Evolutionary conservation across 176 grass and related monocot species (phyloP).

Genomic region (Oryza coarctata): DNA sequence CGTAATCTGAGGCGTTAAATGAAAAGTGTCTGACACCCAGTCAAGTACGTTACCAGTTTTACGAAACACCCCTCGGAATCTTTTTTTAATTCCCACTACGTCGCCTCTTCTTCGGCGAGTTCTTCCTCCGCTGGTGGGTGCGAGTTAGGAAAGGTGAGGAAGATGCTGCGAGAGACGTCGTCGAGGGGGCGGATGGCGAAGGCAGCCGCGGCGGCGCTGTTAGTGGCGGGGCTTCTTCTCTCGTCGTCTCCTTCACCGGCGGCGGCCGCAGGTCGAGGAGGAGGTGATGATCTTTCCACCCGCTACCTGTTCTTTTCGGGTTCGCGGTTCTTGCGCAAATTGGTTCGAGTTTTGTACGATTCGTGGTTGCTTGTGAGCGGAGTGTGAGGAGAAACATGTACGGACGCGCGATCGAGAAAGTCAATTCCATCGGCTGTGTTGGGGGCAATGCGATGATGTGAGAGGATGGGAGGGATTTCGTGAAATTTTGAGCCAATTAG

Average conservation of each 20-base stretch:
- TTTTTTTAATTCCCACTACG: too few relatives aligned
- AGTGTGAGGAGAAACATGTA: not conserved
- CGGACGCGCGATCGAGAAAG: not conserved
- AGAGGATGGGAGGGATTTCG: not conserved
- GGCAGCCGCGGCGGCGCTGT: not conserved
- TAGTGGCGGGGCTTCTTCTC: not conserved
- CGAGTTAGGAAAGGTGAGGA: not conserved
- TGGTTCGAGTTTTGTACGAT: not conserved
- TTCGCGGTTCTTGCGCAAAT: too few relatives aligned
- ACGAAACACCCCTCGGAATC: not conserved
- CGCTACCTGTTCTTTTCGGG: not conserved
- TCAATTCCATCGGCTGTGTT: not conserved
- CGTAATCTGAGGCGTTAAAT: not conserved
- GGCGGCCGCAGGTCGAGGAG: not conserved
- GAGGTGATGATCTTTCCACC: not conserved
- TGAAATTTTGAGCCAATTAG: not conserved
- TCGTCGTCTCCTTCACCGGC: not conserved
- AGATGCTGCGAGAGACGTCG: not conserved
- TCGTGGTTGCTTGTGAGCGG: not conserved
- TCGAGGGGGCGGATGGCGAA: not conserved
- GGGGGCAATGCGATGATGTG: not conserved
- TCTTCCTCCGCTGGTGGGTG: not conserved
- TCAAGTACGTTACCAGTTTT: not conserved
- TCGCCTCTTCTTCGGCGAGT: not conserved
- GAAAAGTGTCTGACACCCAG: not conserved